These are phyloP conservation scores for Tirmania nivea DNA, from an alignment of 495 filamentous ascomycete species.

Conservation along the genomic window DNA sequence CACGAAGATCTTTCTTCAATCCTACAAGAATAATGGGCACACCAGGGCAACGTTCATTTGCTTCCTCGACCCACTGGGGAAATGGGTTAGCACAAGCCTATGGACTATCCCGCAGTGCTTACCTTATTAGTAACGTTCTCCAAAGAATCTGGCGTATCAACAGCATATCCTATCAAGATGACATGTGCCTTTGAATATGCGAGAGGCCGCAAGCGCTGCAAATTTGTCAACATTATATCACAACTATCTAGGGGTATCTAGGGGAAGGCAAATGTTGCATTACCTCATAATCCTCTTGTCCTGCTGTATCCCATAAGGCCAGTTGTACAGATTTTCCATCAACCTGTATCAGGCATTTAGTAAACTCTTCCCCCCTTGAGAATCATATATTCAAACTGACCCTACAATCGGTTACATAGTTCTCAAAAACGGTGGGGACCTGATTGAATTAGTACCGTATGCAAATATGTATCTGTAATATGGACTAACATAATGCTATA, in stretches of 20 bases:
- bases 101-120: constrained; percentile 6
- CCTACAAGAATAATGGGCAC: constrained; percentile 95
- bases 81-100: neutral
- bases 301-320: constrained; percentile 98
- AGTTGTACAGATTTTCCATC: constrained; percentile 96
- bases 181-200: constrained; percentile 97
- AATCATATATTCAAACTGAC: constrained; percentile 27
- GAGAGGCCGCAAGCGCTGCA: constrained; percentile 54
- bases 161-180: constrained; percentile 83
- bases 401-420: constrained; percentile 97
- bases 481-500: constrained; percentile 37
- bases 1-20: constrained; percentile 91
- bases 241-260: constrained; percentile 18
- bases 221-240: neutral
- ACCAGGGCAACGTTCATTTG: constrained; percentile 74
- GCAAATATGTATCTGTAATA: neutral
- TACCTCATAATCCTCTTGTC: constrained; percentile 95
- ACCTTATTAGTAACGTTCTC: constrained; percentile 98
- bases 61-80: constrained; percentile 82
- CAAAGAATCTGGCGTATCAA: constrained; percentile 88
- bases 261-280: neutral
- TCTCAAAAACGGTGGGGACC: constrained; percentile 98
- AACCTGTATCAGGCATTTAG: constrained; percentile 9
- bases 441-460: constrained; percentile 22
- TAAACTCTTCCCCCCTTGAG: neutral